These are phyloP conservation scores for Skeletonema tropicum DNA, from an alignment of 108 stramenopile species.

Conservation along the genomic window DNA sequence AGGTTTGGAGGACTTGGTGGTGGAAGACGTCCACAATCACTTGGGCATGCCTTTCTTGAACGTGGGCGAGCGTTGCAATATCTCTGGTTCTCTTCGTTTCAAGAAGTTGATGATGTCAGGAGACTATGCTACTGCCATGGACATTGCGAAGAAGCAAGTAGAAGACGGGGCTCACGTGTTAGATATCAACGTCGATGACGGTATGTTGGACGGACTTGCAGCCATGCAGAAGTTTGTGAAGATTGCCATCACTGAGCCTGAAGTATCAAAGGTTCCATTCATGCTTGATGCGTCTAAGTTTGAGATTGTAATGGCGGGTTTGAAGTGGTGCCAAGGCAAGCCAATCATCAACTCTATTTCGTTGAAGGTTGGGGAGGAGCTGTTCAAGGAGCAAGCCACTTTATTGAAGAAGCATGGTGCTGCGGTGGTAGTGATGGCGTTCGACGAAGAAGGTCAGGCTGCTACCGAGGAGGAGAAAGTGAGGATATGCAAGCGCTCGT, in stretches of 20 bases:
- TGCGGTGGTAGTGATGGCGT: conserved; percentile 99
- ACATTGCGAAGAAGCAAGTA: conserved; percentile 98
- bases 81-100: conserved; percentile 94
- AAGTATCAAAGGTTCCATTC: conserved; percentile 96
- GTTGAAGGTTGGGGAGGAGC: conserved; percentile 97
- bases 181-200: conserved; percentile 99
- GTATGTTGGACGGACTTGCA: conserved; percentile 96
- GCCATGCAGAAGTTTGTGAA: conserved; percentile 99
- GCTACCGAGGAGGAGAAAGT: conserved; percentile 97
- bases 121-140: conserved; percentile 96
- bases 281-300: conserved; percentile 99
- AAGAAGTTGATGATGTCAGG: conserved; percentile 98
- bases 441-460: conserved; percentile 99
- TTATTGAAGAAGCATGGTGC: conserved; percentile 96
- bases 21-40: conserved; percentile 93
- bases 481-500: conserved; percentile 99
- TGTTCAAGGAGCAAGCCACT: conserved; percentile 96
- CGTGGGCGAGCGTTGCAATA: conserved; percentile 98
- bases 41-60: conserved; percentile 95
- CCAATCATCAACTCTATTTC: conserved; percentile 97
- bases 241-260: conserved; percentile 98
- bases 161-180: conserved; percentile 98
- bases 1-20: conserved; percentile 94
- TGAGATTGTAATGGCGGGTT: conserved; percentile 93
- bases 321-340: conserved; percentile 99